A percentile compares a stretch with the other conserved stretches of the same genome.
These are phyloP conservation scores for Areca catechu DNA, from an alignment of 176 grass and related monocot genomes.

Conservation along the genomic window DNA sequence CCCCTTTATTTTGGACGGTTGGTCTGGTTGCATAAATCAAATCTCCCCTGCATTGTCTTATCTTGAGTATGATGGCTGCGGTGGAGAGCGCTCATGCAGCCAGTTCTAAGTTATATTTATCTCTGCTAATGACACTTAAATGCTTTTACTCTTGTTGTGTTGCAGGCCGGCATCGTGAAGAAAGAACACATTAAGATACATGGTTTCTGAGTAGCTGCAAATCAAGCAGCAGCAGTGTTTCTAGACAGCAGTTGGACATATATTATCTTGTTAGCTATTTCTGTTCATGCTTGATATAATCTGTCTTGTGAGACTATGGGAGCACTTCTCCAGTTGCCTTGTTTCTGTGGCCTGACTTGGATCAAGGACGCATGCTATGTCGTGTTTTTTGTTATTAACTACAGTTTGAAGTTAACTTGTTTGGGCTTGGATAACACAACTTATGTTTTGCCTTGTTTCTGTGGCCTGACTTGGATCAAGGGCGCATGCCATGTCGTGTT, in stretches of 20 bases:
- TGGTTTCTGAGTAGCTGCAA: conserved; percentile 74
- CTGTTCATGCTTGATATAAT: conserved; percentile 3
- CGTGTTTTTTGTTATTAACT: not conserved
- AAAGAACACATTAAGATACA: conserved; percentile 99
- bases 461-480: conserved; percentile 28
- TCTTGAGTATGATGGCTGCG: too few species aligned
- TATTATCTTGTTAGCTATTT: too few species aligned
- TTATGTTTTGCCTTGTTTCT: conserved; percentile 45
- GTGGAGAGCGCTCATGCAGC: too few species aligned
- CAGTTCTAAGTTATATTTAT: too few species aligned
- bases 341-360: conserved; percentile 18
- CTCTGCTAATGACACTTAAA: not conserved
- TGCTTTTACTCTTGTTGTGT: not conserved
- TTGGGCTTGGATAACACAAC: too few species aligned
- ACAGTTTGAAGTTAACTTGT: too few species aligned
- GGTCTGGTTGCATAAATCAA: too few species aligned
- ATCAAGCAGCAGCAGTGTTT: not conserved
- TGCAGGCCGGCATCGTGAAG: conserved; percentile 89
- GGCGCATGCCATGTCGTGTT: conserved; percentile 16
- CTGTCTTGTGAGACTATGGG: conserved; percentile 6
- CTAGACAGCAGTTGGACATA: too few species aligned
- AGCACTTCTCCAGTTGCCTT: conserved; percentile 36
- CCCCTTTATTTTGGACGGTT: too few species aligned
- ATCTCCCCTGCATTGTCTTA: too few species aligned
- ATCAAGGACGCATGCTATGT: conserved; percentile 37